phyloP scores from a whole-genome alignment of 1,139 yeast species.

The Sugiyamaella neomexicana region DNA sequence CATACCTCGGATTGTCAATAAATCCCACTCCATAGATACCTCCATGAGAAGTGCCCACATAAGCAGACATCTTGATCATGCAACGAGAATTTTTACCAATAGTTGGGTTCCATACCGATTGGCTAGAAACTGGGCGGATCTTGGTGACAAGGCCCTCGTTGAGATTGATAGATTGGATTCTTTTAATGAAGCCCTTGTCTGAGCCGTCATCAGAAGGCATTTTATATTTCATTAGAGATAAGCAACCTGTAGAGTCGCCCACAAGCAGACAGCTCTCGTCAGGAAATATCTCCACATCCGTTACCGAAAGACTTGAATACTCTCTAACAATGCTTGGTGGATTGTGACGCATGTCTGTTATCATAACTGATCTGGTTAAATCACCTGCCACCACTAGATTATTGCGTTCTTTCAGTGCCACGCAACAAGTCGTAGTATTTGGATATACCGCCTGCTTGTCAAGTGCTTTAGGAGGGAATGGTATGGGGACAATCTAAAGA shows the following conservation, averaged over 20 bases:
- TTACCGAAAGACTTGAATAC: slow-evolving; percentile 7
- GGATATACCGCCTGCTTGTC: slow-evolving; percentile 3
- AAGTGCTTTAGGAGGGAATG: background rate
- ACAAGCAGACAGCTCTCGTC: slow-evolving; percentile 2
- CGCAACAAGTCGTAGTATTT: slow-evolving; percentile 10
- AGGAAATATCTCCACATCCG: slow-evolving; percentile 7
- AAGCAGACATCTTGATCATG: slow-evolving; percentile 9
- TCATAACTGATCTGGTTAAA: slow-evolving; percentile 6
- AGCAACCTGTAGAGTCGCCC: slow-evolving; percentile 13
- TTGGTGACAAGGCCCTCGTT: slow-evolving; percentile 15
- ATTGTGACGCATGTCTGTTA: background rate
- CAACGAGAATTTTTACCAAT: slow-evolving; percentile 1
- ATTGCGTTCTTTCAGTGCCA: slow-evolving; percentile 4
- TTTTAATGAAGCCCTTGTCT: background rate
- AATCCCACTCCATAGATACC: slow-evolving; percentile 15
- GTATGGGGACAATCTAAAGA: slow-evolving; percentile 3
- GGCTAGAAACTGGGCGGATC: background rate
- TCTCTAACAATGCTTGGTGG: slow-evolving; percentile 5
- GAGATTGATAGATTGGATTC: slow-evolving; percentile 1
- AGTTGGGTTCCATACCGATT: slow-evolving; percentile 18
- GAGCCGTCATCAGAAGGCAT: background rate
- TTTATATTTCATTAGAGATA: slow-evolving; percentile 3
- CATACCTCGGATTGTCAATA: slow-evolving; percentile 3
- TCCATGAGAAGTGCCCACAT: slow-evolving; percentile 16
- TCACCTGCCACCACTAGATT: slow-evolving; percentile 14